Evolutionary conservation across 2,329 filamentous ascomycete genomes (phyloP), one percentile per base, ranked within the genome.

Genomic region (Metarhizium album): DNA sequence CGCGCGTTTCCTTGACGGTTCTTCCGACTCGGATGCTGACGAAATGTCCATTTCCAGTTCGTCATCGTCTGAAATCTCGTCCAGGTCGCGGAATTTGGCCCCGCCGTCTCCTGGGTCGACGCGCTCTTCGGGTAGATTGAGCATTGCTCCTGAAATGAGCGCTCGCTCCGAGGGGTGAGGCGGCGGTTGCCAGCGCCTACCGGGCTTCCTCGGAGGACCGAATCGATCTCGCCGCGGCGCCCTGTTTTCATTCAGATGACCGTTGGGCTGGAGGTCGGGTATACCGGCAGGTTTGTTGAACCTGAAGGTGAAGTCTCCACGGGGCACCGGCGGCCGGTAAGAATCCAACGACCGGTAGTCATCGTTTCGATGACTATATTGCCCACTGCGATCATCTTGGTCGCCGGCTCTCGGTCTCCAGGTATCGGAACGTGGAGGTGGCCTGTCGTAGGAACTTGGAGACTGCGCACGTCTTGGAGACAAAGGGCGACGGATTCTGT

Each of bases 31-130:
- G 3, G 58, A 58, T 7, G 56, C 46, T 1, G 59, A 60, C 5
- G 80, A 83, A 5, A 82, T 77, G 43, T 83, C 80, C 80, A 84
- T 84, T 2, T 74, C 80, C 14, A 79, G 72, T 62, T 84, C 80
- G 46, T 79, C 77, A 54, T 80, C 81, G 55, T 84, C 80, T 0
- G 80, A 82, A 24, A 84, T 64, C 16, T 82, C 75, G 33, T 80
- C 76, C 4, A 82, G 47, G 35, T 75, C 63, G 47, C 74, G 71
- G 58, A 77, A 84, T 43, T 75, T 81, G 13, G 72, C 71, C 5
- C 70, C 69, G 1, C 64, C 70, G 2, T 71, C 66, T 6, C 60
- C 64, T 51, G 76, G 70, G 11, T 71, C 72, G 18, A 79, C 66
- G 40, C 72, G 70, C 42, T 76, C 69, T 45, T 75, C 70, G 0